Evolutionary conservation across 345 rosid genomes (phyloP), one percentile per base, ranked within the genome.

Genomic region (Tarenaya hassleriana): DNA sequence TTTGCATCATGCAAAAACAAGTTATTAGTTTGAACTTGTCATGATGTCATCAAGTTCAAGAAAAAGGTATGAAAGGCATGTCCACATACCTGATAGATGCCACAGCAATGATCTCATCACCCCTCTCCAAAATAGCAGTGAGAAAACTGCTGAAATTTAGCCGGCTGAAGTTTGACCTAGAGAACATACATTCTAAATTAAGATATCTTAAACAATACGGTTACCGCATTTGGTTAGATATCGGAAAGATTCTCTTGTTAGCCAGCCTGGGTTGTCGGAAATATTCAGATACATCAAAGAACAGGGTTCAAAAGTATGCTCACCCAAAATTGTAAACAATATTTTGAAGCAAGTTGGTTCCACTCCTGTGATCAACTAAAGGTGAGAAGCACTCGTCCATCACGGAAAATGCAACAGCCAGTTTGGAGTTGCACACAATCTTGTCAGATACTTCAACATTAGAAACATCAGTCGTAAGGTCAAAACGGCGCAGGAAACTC

Each of bases 381-480:
- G 98, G 96, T 72, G 78, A 72, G 70, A 91, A 91, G 64, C 98
- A 91, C 72, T 88, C 98, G 55, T 91, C 92, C 98, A 91, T 87
- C 46, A 91, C 68, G 35, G 71, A 63, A 53, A 84, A 73, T 15
- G 98, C 96, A 73, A 88, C 95, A 44, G 96, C 95, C 67, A 82
- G 67, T 76, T 79, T 81, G 47, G 95, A 80, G 68, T 88, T 91
- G 75, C 82, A 70, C 63, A 79, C 85, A 41, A 91, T 71, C 66
- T 77, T 77, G 61, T 39, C 73, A 67, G 70, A 58, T 54, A 67
- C 63, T 56, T 78, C 83, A 71, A 39, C 52, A 18, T 65, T 70
- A 63, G 79, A 61, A 72, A 65, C 54, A 64, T 84, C 84, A 34
- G 71, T 18, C 43, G 66, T 64, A 59, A 78, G 54, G 62, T 76